A percentile compares a stretch with the other conserved stretches of the same genome.
These are phyloP conservation scores for Starmerella bacillaris DNA, from an alignment of 805 yeast genomes.

Conservation along the genomic window DNA sequence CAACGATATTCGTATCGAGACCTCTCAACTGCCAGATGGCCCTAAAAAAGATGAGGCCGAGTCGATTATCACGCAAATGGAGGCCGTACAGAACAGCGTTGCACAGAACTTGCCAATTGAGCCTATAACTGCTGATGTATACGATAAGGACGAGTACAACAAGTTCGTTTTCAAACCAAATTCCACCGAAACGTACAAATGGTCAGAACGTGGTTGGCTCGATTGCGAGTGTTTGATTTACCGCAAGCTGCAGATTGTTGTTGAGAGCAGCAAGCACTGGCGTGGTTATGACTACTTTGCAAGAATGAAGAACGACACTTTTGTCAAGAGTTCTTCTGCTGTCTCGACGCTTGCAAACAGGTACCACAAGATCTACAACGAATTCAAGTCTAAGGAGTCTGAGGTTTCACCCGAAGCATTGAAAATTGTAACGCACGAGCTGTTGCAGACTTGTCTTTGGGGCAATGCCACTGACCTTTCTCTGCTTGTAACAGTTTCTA, in stretches of 20 bases:
- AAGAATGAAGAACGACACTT: constrained; percentile 51
- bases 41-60: constrained; percentile 30
- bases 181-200: constrained; percentile 29
- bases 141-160: constrained; percentile 42
- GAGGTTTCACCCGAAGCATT: constrained; percentile 25
- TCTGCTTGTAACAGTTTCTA: constrained; percentile 45
- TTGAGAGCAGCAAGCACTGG: constrained; percentile 28
- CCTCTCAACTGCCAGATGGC: constrained; percentile 17
- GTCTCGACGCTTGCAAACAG: constrained; percentile 65
- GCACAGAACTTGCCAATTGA: constrained; percentile 26
- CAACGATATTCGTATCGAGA: constrained; percentile 36
- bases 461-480: constrained; percentile 96
- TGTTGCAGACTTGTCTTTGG: constrained; percentile 81
- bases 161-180: constrained; percentile 20
- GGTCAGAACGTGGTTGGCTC: constrained; percentile 86
- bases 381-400: constrained; percentile 10
- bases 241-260: constrained; percentile 27
- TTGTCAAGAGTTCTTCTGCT: constrained; percentile 55
- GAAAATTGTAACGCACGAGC: constrained; percentile 54
- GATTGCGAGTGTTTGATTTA: constrained; percentile 72
- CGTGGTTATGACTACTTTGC: constrained; percentile 54
- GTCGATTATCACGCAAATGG: constrained; percentile 28
- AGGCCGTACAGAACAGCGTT: constrained; percentile 25
- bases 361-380: constrained; percentile 28
- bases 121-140: constrained; percentile 29